phyloP scores from a whole-genome alignment of 2,329 filamentous ascomycete species.

The Camillea tinctor region DNA sequence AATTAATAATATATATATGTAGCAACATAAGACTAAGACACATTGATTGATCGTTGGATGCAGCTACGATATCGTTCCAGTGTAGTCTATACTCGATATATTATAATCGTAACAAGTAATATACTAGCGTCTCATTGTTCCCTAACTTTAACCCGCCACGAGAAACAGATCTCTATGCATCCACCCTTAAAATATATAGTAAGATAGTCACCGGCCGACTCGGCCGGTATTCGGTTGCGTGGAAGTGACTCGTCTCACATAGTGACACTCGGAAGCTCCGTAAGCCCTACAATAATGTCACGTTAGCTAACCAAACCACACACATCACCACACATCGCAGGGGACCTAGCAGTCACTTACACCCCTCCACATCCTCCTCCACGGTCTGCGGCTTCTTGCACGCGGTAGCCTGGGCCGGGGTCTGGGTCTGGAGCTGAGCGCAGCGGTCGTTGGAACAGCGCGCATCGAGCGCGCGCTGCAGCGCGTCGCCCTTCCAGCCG shows the following conservation, averaged over 20 bases:
- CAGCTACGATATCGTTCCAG: too few species aligned
- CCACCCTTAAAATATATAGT: not conserved
- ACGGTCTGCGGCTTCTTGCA: constrained; percentile 5
- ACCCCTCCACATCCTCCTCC: constrained; percentile 6
- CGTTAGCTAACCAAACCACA: not conserved
- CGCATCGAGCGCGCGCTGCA: constrained; percentile 29
- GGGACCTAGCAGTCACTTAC: constrained; percentile 2
- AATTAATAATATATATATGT: too few species aligned
- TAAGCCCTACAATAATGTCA: not conserved
- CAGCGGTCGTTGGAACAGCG: constrained; percentile 29
- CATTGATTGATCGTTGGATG: too few species aligned
- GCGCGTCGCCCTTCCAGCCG: constrained; percentile 34
- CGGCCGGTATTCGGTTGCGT: not conserved
- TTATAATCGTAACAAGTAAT: too few species aligned
- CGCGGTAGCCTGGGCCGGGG: constrained; percentile 15
- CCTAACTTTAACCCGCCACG: too few species aligned
- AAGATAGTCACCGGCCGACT: not conserved
- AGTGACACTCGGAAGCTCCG: not conserved
- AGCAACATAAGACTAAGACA: too few species aligned
- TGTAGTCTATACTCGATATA: too few species aligned
- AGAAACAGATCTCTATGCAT: not conserved
- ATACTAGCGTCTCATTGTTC: too few species aligned
- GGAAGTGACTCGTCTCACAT: not conserved
- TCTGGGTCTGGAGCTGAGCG: constrained; percentile 18
- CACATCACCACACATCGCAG: not conserved